These are phyloP conservation scores for Cladorrhinum sp. DNA, from an alignment of 2,329 filamentous ascomycete genomes.

Conservation along the genomic window DNA sequence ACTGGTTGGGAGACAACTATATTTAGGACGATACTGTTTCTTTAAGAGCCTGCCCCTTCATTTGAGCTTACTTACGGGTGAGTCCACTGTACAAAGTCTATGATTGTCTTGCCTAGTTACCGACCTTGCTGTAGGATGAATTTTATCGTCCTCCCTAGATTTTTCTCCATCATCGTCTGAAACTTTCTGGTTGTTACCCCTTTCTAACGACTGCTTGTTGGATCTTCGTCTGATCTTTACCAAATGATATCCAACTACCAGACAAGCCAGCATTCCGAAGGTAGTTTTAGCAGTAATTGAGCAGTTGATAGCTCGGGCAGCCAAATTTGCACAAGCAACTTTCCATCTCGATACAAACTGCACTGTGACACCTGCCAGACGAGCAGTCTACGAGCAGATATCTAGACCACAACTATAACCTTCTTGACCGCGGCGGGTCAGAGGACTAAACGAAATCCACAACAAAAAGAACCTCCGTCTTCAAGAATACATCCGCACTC, in stretches of 20 bases:
- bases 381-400: background rate
- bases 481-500: too few relatives aligned
- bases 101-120: background rate
- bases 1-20: too few relatives aligned
- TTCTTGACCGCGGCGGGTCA: background rate
- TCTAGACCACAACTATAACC: background rate
- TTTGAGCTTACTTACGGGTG: too few relatives aligned
- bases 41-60: too few relatives aligned
- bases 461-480: too few relatives aligned
- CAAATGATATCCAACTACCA: background rate
- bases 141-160: background rate
- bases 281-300: background rate
- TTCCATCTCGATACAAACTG: background rate
- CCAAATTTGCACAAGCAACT: background rate
- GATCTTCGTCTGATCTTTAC: background rate
- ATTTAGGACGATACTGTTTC: too few relatives aligned
- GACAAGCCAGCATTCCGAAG: background rate
- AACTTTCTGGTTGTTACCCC: background rate
- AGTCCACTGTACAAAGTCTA: background rate
- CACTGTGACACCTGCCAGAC: background rate
- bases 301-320: background rate
- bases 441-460: background rate
- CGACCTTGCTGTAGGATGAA: background rate
- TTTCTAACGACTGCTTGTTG: background rate
- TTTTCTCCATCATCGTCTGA: background rate